Base-by-base conservation (phyloP, 768 basidiomycete genomes). In the Phaffia australis region DNA sequence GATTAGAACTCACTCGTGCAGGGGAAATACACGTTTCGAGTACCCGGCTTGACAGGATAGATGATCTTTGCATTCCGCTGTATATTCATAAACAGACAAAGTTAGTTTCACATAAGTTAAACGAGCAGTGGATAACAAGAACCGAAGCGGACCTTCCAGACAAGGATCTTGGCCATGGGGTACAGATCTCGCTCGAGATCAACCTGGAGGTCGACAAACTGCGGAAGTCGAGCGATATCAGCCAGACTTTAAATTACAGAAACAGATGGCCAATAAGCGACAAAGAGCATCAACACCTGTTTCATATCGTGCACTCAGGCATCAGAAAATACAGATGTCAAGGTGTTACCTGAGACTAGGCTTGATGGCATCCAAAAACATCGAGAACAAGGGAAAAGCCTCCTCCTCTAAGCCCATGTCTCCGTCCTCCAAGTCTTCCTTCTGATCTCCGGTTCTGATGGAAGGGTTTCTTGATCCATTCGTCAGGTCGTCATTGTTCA, bases 161-260 rank as follows among this genome's bases (percentile, higher is more conserved):
- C 87, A 35, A 99, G 80, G 83, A 91, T 91, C 21, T 89, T 83
- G 11, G 94, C 93, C n/a, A 88, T 84, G 0, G 91, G 88, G 72
- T 87, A 88, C 0, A 94, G 81, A 71, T 94, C 89, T 0, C 69
- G 71, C n/a, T 75, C 73, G 21, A 77, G 70, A 57, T 76, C 74
- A 55, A 72, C 46, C 9, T 60, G 59, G 25, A 52, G 23, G 18
- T 66, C 65, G 21, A 66, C 42, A n/a, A 66, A 73, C 0, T 72
- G 71, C 0, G 76, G 69, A 4, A 70, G 35, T 61, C 73, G 72
- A 18, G 76, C 76, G 19, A 77, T 73, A 18, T 76, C 75, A 23
- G 67, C 70, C 42, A 77, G 63, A 8, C 76, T 77, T 65, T 9
- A 29, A 42, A 23, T 46, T 30, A 8, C 35, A 50, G n/a, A 27